Percentiles rank a stretch among this genome's conserved stretches.
phyloP scores from a whole-genome alignment of 345 rosid genomes.

The Populus simonii region DNA sequence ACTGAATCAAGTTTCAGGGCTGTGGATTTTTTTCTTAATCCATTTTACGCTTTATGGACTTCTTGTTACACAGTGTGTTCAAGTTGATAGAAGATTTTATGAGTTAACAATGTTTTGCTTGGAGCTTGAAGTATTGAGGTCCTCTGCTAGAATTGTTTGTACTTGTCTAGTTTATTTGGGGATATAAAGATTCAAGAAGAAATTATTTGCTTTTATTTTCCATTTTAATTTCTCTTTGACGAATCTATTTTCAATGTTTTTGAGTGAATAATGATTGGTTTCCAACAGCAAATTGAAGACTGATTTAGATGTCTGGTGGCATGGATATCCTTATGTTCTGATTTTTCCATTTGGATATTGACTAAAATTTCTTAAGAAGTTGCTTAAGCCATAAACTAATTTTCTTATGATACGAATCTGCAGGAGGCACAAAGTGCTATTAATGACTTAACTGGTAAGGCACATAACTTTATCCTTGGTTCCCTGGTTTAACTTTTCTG shows the following conservation, averaged over 20 bases:
- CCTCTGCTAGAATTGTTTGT: constrained; percentile 1
- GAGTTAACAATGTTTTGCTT: background rate
- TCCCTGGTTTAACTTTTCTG: background rate
- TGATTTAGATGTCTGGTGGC: background rate
- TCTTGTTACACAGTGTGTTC: background rate
- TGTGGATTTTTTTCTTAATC: background rate
- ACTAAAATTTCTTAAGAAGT: background rate
- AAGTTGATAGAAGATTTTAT: background rate
- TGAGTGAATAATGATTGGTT: background rate
- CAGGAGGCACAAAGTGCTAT: constrained; percentile 98
- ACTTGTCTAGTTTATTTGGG: background rate
- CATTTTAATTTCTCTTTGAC: background rate
- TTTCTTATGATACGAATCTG: constrained; percentile 3
- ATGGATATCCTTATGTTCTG: background rate
- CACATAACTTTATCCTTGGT: constrained; percentile 10
- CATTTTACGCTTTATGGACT: background rate
- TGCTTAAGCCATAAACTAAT: background rate
- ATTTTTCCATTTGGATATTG: background rate
- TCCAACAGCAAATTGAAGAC: background rate
- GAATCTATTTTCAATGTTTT: background rate
- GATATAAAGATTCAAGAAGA: background rate
- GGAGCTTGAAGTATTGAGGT: background rate
- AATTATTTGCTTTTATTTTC: background rate
- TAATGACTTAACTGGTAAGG: constrained; percentile 86
- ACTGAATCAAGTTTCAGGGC: background rate